Percentiles rank a stretch among this genome's conserved stretches.
These are phyloP conservation scores for Vigna unguiculata DNA, from an alignment of 306 rosid genomes.

Conservation along the genomic window DNA sequence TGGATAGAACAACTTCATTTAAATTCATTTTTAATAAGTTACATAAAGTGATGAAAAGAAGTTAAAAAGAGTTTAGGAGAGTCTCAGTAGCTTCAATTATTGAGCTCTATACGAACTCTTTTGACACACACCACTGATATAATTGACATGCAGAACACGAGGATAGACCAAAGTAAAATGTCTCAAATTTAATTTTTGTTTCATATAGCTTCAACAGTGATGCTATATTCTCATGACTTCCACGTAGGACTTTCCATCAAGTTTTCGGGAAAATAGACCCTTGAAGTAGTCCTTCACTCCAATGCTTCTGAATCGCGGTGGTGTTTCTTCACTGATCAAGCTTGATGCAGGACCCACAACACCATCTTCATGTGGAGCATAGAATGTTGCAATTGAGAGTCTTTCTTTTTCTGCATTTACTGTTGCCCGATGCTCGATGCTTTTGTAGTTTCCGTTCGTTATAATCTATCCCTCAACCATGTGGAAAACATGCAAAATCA, in stretches of 20 bases:
- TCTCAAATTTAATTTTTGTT: not conserved
- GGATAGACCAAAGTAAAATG: not conserved
- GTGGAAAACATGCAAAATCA: not conserved
- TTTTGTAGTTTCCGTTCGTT: constrained; percentile 43
- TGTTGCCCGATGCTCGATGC: constrained; percentile 49
- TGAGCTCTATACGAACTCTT: no score
- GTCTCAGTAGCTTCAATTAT: no score
- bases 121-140: no score
- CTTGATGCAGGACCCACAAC: constrained; percentile 47
- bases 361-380: constrained; percentile 22
- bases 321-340: constrained; percentile 43
- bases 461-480: constrained; percentile 23
- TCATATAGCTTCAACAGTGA: not conserved
- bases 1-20: no score
- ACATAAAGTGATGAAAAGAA: no score
- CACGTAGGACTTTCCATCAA: constrained; percentile 48
- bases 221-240: constrained; percentile 43
- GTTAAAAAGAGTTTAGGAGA: no score
- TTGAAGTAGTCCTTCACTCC: constrained; percentile 33
- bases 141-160: not conserved
- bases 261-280: constrained; percentile 43
- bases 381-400: constrained; percentile 52
- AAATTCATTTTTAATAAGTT: no score
- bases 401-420: constrained; percentile 44
- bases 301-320: constrained; percentile 44